Base-by-base conservation (phyloP, 192 early-diverging fungal genomes). In the Mortierella alpina region DNA sequence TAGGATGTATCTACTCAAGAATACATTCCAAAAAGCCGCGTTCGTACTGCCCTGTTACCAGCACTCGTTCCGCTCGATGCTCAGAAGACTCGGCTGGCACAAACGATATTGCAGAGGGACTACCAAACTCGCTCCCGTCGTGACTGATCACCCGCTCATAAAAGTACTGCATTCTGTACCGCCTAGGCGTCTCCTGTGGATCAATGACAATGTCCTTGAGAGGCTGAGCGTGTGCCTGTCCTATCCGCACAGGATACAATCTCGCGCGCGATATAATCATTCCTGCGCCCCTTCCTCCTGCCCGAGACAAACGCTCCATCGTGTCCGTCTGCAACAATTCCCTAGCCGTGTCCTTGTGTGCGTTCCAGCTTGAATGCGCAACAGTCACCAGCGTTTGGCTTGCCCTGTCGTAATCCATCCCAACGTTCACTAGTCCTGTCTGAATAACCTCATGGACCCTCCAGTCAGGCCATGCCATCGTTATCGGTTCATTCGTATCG, bases 191-290 rank as follows among this genome's bases (percentile, higher is more conserved):
- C 65, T 72, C 65, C 15, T 41, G 13, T 1, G 65, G 65, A 57
- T 80, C 77, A 63, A 80, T 68, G 15, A 72, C 77, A 31, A 63
- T 42, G 39, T 80, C 70, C 65, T 72, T 72, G 42, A 49, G 54
- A 9, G 77, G 77, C 70, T 80, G 72, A 54, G 77, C 70, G 20
- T 70, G 69, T 12, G 70, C 68, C 77, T 72, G 59, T 1, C 77
- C 77, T 6, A 72, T 60, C 6, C 66, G 59, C 23, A 80, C 77
- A 40, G 77, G 65, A 50, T 80, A 72, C 45, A 48, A 18, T 59
- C 52, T 50, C 5, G 59, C 77, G 31, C 55, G 51, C 2, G 77
- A 80, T 59, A 80, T 50, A 5, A 80, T n/a, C 18, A 80, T 68
- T 2, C 77, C 77, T 44, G 64, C 59, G 56, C 72, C 62, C 42